These are phyloP conservation scores for Gliomastix tumulicola DNA, from an alignment of 2,329 filamentous ascomycete species.

Conservation along the genomic window DNA sequence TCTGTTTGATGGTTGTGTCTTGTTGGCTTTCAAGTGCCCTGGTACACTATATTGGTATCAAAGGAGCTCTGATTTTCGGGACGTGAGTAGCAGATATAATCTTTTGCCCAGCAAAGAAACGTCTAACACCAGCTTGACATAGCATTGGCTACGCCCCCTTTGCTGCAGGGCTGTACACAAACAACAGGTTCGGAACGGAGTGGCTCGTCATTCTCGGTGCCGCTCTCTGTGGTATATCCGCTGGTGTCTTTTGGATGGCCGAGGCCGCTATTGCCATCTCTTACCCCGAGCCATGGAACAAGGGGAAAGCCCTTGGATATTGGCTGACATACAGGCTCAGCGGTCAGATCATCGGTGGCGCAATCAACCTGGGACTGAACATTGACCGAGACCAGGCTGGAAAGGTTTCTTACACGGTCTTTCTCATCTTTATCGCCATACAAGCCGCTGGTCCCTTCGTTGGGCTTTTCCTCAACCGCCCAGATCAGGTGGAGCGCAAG, in stretches of 20 bases:
- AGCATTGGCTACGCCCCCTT: slow-evolving; percentile 62
- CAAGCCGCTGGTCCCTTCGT: slow-evolving; percentile 61
- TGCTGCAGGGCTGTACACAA: slow-evolving; percentile 64
- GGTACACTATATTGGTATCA: slow-evolving; percentile 63
- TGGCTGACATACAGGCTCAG: slow-evolving; percentile 55
- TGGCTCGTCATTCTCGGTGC: slow-evolving; percentile 66
- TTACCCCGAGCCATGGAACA: slow-evolving; percentile 65
- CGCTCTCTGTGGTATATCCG: slow-evolving; percentile 61
- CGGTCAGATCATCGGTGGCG: slow-evolving; percentile 65
- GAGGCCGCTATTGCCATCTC: slow-evolving; percentile 67
- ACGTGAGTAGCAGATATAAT: slow-evolving; percentile 36
- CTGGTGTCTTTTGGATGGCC: slow-evolving; percentile 69
- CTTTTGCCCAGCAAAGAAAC: background rate
- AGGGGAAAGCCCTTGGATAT: slow-evolving; percentile 57
- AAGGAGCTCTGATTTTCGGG: slow-evolving; percentile 63
- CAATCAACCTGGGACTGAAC: slow-evolving; percentile 65
- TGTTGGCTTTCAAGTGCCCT: slow-evolving; percentile 59
- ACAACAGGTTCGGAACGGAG: slow-evolving; percentile 61
- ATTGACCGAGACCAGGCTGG: slow-evolving; percentile 44
- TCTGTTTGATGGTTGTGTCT: slow-evolving; percentile 66
- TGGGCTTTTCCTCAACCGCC: slow-evolving; percentile 54
- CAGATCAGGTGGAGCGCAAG: slow-evolving; percentile 54
- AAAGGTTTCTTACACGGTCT: slow-evolving; percentile 63
- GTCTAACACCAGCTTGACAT: slow-evolving; percentile 6
- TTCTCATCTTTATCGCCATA: slow-evolving; percentile 62